Conservation (phyloP, 495 filamentous ascomycete genomes). For the Margaritispora aquatica region DNA sequence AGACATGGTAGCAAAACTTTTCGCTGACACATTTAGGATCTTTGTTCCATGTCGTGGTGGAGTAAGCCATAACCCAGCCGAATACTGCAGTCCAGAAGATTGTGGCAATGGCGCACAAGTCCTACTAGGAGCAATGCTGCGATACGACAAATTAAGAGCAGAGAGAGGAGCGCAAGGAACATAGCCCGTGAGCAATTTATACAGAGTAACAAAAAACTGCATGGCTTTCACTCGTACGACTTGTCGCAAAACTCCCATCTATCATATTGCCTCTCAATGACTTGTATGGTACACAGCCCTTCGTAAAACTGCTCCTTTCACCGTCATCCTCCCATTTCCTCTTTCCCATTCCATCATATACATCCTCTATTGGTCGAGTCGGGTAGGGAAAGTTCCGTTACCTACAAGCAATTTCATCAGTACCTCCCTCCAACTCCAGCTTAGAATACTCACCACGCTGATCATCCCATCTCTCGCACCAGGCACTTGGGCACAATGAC, state of each 20-base stretch:
- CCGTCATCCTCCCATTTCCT: constrained; percentile 4
- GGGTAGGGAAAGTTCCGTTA: constrained; percentile 83
- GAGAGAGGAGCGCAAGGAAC: constrained; percentile 10
- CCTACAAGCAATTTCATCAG: constrained; percentile 44
- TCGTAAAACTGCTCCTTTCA: constrained; percentile 13
- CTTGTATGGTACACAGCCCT: constrained; percentile 22
- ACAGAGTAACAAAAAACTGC: background rate
- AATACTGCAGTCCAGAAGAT: constrained; percentile 41
- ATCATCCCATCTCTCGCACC: constrained; percentile 94
- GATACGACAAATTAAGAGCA: constrained; percentile 23
- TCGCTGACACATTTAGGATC: constrained; percentile 27
- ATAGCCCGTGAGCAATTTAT: background rate
- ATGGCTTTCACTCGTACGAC: background rate
- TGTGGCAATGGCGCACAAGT: constrained; percentile 25
- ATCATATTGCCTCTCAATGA: constrained; percentile 21
- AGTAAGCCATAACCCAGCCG: constrained; percentile 41
- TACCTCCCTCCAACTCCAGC: background rate
- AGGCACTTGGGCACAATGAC: constrained; percentile 92
- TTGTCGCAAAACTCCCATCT: background rate
- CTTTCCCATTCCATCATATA: background rate
- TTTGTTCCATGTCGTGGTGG: constrained; percentile 43
- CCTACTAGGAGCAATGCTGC: constrained; percentile 20
- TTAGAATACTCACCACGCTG: constrained; percentile 72
- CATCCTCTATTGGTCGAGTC: constrained; percentile 49
- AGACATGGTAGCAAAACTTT: background rate